Base-by-base conservation (phyloP, 805 yeast genomes). In the Candida yuanshanica region DNA sequence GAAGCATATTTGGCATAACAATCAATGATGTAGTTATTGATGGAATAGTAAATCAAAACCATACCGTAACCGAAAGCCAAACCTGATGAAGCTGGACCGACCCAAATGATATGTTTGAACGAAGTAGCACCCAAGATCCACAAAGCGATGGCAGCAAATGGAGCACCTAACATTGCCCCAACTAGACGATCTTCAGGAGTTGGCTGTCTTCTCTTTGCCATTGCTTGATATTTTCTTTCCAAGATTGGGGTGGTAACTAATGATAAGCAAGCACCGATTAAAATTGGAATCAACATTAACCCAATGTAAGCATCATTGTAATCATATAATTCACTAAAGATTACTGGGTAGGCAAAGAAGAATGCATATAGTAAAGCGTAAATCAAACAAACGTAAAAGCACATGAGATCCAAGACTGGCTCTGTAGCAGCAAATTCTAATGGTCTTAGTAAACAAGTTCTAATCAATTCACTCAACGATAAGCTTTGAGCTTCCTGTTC, bases 281-380 rank as follows among this genome's bases (percentile, higher is more conserved):
- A 66, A 55, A 89, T 89, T 20, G 96, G 96, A 54, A 89, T 83
- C 52, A 85, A 74, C 95, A 90, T 86, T 52, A 89, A 66, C 26
- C 96, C 96, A 50, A 84, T 79, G 39, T 71, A 69, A 52, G 86
- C 85, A 61, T 87, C 95, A 50, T 81, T 71, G 63, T 70, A 88
- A 36, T 80, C 87, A 56, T 89, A 85, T 40, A 88, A 70, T 41
- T 80, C 83, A 41, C 72, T 74, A 61, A 89, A 89, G 39, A 89
- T 86, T 39, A 83, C 95, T 5, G 97, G 97, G 65, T 84, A 89
- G 1, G 97, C 96, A 66, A 88, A 89, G 79, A 89, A 89, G 70
- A 89, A 89, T 11, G 95, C 96, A 57, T 89, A 89, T 38, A 89
- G 70, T 59, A 89, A 70, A n/a, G 96, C 82, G 67, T 89, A 89